A percentile compares a stretch with the other conserved stretches of the same genome.
phyloP scores from a whole-genome alignment of 1,284 basidiomycete species.

The Boletus smithii region DNA sequence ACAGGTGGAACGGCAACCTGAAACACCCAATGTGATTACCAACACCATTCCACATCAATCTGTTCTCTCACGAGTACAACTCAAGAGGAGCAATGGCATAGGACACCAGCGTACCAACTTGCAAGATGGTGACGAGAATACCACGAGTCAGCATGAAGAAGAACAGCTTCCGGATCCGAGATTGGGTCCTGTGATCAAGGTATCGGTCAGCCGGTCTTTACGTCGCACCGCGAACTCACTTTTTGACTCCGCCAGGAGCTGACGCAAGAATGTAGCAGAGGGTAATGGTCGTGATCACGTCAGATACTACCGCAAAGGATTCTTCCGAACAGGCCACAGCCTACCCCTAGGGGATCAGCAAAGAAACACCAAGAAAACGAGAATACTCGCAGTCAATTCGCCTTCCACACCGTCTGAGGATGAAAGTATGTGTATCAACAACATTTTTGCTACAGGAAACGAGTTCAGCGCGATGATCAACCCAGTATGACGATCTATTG shows the following conservation, averaged over 20 bases:
- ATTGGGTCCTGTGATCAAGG: conserved; percentile 3
- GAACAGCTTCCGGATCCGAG: conserved; percentile 6
- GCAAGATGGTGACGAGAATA: conserved; percentile 12
- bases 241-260: conserved; percentile 5
- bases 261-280: conserved; percentile 15
- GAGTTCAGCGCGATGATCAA: background rate
- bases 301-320: conserved; percentile 1
- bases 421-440: background rate
- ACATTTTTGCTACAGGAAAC: background rate
- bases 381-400: background rate
- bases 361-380: background rate
- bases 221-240: conserved; percentile 1
- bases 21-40: background rate
- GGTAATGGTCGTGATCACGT: conserved; percentile 9
- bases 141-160: conserved; percentile 14
- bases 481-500: background rate
- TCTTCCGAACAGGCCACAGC: conserved; percentile 3
- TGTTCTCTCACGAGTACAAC: conserved; percentile 11
- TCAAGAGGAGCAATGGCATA: background rate
- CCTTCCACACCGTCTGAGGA: background rate
- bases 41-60: background rate
- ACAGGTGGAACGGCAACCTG: conserved; percentile 12
- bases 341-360: background rate
- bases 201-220: background rate
- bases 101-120: conserved; percentile 3